Evolutionary conservation across 2,329 filamentous ascomycete genomes (phyloP).

Genomic region (Ustulina deusta): DNA sequence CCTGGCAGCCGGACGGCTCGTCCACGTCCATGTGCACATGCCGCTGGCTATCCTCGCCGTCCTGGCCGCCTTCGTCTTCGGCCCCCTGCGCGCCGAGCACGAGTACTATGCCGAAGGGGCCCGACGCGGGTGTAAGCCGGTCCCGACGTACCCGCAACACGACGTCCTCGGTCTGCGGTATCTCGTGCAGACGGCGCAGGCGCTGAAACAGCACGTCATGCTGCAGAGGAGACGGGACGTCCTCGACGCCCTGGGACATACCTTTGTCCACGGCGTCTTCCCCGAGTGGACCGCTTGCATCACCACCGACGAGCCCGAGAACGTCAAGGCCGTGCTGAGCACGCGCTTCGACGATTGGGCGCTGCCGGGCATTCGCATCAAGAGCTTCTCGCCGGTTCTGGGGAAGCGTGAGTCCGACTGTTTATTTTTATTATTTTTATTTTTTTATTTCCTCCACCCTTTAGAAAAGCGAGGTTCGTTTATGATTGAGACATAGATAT

Average conservation of each 20-base stretch:
- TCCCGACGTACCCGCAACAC: conserved; percentile 37
- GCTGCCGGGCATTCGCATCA: conserved; percentile 55
- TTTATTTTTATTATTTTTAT: not conserved
- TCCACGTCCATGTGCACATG: conserved; percentile 11
- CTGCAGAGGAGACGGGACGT: conserved; percentile 35
- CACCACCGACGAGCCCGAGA: conserved; percentile 52
- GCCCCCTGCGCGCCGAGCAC: conserved; percentile 38
- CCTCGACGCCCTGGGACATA: conserved; percentile 41
- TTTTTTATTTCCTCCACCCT: not conserved
- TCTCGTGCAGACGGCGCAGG: conserved; percentile 40
- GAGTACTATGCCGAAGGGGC: conserved; percentile 40
- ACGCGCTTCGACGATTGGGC: conserved; percentile 63
- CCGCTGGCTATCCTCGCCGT: conserved; percentile 30
- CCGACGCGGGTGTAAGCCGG: conserved; percentile 40
- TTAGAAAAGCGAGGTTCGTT: not conserved
- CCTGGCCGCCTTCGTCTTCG: conserved; percentile 37
- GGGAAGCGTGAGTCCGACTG: conserved; percentile 53
- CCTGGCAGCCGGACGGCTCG: conserved; percentile 9
- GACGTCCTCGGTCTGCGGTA: conserved; percentile 46
- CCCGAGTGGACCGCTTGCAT: conserved; percentile 38
- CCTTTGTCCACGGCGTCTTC: conserved; percentile 44
- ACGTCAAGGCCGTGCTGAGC: conserved; percentile 67
- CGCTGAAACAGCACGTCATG: conserved; percentile 39
- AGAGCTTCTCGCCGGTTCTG: conserved; percentile 57
- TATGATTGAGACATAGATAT: not conserved